Percentiles rank a stretch among this genome's conserved stretches.
Conservation (phyloP, 2,329 filamentous ascomycete species). For the Monosporascus ibericus region DNA sequence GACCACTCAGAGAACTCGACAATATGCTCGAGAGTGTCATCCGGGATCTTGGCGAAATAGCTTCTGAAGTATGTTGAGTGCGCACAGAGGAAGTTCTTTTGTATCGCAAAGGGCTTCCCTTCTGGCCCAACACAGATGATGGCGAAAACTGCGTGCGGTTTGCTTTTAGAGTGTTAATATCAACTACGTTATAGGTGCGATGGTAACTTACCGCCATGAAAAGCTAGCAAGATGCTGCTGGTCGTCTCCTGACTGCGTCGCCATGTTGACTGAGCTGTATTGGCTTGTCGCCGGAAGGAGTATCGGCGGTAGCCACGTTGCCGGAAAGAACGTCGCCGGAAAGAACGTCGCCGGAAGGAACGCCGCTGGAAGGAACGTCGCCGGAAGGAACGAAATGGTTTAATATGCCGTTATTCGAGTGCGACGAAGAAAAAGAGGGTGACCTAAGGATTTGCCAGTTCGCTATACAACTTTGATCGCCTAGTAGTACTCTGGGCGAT, state of each 20-base stretch:
- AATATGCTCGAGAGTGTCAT: constrained; percentile 41
- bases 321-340: not conserved
- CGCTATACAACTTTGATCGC: too few relatives aligned
- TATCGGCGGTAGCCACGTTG: too few relatives aligned
- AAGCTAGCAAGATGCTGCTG: not conserved
- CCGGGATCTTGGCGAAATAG: constrained; percentile 33
- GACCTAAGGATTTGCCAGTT: too few relatives aligned
- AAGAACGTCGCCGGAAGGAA: not conserved
- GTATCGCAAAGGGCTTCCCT: constrained; percentile 49
- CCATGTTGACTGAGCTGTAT: not conserved
- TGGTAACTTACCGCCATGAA: not conserved
- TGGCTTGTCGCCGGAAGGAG: not conserved
- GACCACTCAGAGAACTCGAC: constrained; percentile 43
- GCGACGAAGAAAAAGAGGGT: too few relatives aligned
- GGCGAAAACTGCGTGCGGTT: constrained; percentile 50
- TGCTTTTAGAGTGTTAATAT: constrained; percentile 26
- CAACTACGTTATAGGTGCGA: not conserved
- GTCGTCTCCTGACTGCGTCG: not conserved
- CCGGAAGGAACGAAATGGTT: not conserved
- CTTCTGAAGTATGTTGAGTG: constrained; percentile 43
- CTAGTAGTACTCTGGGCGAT: too few relatives aligned
- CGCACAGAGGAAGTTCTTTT: constrained; percentile 51
- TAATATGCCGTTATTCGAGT: not conserved
- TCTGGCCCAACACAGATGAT: constrained; percentile 48
- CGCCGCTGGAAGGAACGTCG: not conserved